Percentiles rank a stretch among this genome's conserved stretches.
Evolutionary conservation across 2,329 filamentous ascomycete genomes (phyloP).

Genomic region (Phyllosticta citriasiana): DNA sequence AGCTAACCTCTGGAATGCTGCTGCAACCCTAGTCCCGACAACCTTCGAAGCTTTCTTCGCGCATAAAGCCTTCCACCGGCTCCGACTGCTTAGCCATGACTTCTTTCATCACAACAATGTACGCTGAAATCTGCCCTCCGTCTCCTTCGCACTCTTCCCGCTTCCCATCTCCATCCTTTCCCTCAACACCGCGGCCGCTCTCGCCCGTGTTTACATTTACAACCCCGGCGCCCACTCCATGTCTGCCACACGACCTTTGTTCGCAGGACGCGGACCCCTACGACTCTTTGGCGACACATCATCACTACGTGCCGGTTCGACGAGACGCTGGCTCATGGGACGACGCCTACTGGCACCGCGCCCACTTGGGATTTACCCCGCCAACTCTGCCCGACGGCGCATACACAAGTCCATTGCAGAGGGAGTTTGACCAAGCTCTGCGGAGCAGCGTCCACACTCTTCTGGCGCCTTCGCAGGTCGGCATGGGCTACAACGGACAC

Average conservation of each 20-base stretch:
- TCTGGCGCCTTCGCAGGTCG: not conserved
- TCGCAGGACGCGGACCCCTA: constrained; percentile 12
- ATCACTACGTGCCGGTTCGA: constrained; percentile 11
- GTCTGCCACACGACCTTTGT: not conserved
- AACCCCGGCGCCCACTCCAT: constrained; percentile 18
- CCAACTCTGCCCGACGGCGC: constrained; percentile 17
- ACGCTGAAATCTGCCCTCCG: constrained; percentile 35
- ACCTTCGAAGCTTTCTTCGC: not conserved
- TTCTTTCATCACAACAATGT: constrained; percentile 76
- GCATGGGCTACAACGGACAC: constrained; percentile 12
- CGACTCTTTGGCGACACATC: constrained; percentile 12
- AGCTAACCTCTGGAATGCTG: constrained; percentile 10
- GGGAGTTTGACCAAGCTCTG: constrained; percentile 19
- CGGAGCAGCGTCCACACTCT: constrained; percentile 11
- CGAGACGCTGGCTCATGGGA: constrained; percentile 8
- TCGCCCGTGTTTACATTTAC: constrained; percentile 35
- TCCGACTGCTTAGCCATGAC: constrained; percentile 44
- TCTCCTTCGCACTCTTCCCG: constrained; percentile 24
- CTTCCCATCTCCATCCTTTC: constrained; percentile 23
- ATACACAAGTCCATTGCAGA: constrained; percentile 25
- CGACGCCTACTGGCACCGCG: constrained; percentile 6
- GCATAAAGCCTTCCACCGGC: constrained; percentile 4
- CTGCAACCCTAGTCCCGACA: constrained; percentile 2
- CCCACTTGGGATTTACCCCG: constrained; percentile 6
- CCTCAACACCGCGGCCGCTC: constrained; percentile 26